phyloP scores from a whole-genome alignment of 805 yeast genomes.

The Blastobotrys mokoenaii region DNA sequence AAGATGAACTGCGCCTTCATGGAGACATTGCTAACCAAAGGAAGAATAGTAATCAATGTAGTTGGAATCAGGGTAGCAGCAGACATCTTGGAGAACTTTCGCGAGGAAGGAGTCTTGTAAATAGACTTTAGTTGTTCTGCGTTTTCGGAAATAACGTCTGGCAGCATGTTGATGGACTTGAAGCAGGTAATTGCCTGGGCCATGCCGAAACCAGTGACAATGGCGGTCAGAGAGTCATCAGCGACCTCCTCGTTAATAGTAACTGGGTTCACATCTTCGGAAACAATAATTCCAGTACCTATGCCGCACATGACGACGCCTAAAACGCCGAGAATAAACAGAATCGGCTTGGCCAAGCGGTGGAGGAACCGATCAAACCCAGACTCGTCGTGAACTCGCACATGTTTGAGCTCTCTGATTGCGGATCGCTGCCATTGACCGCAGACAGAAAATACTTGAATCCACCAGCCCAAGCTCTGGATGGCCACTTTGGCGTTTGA shows the following conservation, averaged over 20 bases:
- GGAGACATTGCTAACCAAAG: not conserved
- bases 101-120: slow-evolving; percentile 1
- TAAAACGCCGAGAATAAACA: slow-evolving; percentile 4
- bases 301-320: not conserved
- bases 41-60: slow-evolving; percentile 1
- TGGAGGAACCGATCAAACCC: slow-evolving; percentile 1
- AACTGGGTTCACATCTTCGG: too few relatives aligned
- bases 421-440: slow-evolving; percentile 8
- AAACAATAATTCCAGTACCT: too few relatives aligned
- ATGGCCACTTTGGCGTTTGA: too few relatives aligned
- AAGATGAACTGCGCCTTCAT: slow-evolving; percentile 1
- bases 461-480: slow-evolving; percentile 8
- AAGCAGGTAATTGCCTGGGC: slow-evolving; percentile 2
- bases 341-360: slow-evolving; percentile 4
- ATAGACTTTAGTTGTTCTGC: slow-evolving; percentile 1
- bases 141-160: slow-evolving; percentile 6
- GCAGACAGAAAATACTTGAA: slow-evolving; percentile 6
- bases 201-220: not conserved
- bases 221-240: not conserved
- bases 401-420: slow-evolving; percentile 7
- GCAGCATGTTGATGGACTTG: slow-evolving; percentile 2
- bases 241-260: slow-evolving; percentile 1
- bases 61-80: slow-evolving; percentile 8
- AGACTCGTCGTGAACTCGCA: slow-evolving; percentile 6
- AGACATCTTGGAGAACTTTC: slow-evolving; percentile 6